Evolutionary conservation across 1,284 basidiomycete species (phyloP).

Genomic region (Apiotrichum sp.): DNA sequence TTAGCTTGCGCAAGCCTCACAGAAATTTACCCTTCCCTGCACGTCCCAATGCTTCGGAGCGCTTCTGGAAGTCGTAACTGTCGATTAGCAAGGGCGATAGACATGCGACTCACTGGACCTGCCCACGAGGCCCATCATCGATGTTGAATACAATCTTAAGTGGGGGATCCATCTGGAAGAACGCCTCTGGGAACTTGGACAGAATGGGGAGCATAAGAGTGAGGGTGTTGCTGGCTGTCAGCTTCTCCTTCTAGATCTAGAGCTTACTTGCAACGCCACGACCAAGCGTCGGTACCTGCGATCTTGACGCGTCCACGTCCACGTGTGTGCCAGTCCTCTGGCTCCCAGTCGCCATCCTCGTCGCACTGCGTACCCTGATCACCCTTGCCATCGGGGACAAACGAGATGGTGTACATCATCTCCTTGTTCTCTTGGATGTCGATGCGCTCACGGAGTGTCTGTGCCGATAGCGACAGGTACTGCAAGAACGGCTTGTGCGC

Average conservation of each 20-base stretch:
- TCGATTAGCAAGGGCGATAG: neutral
- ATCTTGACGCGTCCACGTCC: slow-evolving; percentile 30
- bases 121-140: slow-evolving; percentile 31
- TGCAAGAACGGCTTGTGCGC: slow-evolving; percentile 33
- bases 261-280: slow-evolving; percentile 36
- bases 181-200: slow-evolving; percentile 26
- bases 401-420: slow-evolving; percentile 26
- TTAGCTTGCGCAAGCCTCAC: neutral
- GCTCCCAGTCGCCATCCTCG: slow-evolving; percentile 20
- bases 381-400: slow-evolving; percentile 37
- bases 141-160: slow-evolving; percentile 30
- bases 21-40: slow-evolving; percentile 16
- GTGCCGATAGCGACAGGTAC: slow-evolving; percentile 29
- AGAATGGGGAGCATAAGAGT: slow-evolving; percentile 30
- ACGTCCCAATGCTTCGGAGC: no score
- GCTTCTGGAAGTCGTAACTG: slow-evolving; percentile 15
- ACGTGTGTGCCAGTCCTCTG: slow-evolving; percentile 15
- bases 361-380: slow-evolving; percentile 29
- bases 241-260: neutral
- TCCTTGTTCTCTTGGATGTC: slow-evolving; percentile 7
- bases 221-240: slow-evolving; percentile 31
- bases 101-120: slow-evolving; percentile 20
- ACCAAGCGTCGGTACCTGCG: slow-evolving; percentile 24
- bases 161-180: slow-evolving; percentile 29
- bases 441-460: slow-evolving; percentile 27